Evolutionary conservation across 495 filamentous ascomycete genomes (phyloP).

Genomic region (Podospora pseudopauciseta): DNA sequence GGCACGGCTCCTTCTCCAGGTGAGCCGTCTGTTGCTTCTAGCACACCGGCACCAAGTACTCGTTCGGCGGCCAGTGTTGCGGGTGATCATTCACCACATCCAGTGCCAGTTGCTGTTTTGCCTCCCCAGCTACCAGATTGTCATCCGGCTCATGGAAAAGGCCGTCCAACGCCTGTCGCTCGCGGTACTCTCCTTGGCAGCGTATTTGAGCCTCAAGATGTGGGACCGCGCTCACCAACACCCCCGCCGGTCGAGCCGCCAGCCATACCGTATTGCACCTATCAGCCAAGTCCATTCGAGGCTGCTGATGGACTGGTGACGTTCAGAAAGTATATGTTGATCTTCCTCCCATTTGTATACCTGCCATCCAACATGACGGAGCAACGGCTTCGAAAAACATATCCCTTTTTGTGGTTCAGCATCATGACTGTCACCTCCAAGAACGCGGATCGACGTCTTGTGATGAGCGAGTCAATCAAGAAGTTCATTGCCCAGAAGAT

Average conservation of each 20-base stretch:
- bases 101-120: not conserved
- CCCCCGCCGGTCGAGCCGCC: not conserved
- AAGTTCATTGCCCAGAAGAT: slow-evolving; percentile 44
- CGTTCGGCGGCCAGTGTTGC: not conserved
- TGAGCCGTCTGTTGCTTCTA: not conserved
- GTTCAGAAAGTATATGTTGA: slow-evolving; percentile 34
- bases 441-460: slow-evolving; percentile 16
- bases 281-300: slow-evolving; percentile 26
- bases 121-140: slow-evolving; percentile 1
- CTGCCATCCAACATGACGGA: slow-evolving; percentile 46
- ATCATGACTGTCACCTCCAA: slow-evolving; percentile 46
- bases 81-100: not conserved
- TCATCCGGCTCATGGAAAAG: slow-evolving; percentile 4
- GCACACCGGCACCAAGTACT: not conserved
- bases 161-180: not conserved
- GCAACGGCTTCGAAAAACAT: slow-evolving; percentile 41
- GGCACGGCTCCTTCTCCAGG: slow-evolving; percentile 5
- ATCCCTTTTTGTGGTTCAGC: slow-evolving; percentile 54
- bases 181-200: slow-evolving; percentile 8
- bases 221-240: not conserved
- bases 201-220: slow-evolving; percentile 9
- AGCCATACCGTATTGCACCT: slow-evolving; percentile 15
- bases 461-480: slow-evolving; percentile 37
- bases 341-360: slow-evolving; percentile 35
- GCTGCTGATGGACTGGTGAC: slow-evolving; percentile 31